A percentile compares a stretch with the other conserved stretches of the same genome.
Evolutionary conservation across 257 asterid species (phyloP).

Genomic region (Gentiana macrophylla): DNA sequence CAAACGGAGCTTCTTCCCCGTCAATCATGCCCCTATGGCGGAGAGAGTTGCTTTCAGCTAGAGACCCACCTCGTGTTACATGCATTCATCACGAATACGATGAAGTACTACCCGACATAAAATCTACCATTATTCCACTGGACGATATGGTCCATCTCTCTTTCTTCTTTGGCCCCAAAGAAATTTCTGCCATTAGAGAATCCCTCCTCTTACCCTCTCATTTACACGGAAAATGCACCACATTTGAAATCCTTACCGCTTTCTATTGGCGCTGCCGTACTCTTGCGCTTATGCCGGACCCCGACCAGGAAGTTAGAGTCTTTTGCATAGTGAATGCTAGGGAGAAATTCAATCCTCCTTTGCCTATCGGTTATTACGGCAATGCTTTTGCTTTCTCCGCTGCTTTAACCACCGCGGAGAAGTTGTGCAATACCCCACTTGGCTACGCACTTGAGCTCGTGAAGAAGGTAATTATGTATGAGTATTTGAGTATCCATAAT

Average conservation of each 20-base stretch:
- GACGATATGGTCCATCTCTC: constrained; percentile 35
- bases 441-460: constrained; percentile 19
- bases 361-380: constrained; percentile 1
- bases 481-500: neutral
- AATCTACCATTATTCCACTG: constrained; percentile 30
- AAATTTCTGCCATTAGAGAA: constrained; percentile 36
- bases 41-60: constrained; percentile 11
- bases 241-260: constrained; percentile 2
- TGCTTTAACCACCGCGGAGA: neutral
- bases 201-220: constrained; percentile 24
- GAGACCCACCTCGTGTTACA: constrained; percentile 31
- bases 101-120: constrained; percentile 31
- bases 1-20: constrained; percentile 7
- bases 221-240: constrained; percentile 22
- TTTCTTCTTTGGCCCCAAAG: constrained; percentile 38
- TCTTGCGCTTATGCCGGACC: constrained; percentile 11
- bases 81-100: constrained; percentile 47
- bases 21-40: neutral
- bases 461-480: constrained; percentile 7
- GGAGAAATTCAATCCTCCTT: constrained; percentile 5
- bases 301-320: constrained; percentile 5
- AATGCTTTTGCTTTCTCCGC: neutral
- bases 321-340: constrained; percentile 13
- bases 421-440: neutral
- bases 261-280: constrained; percentile 30